Evolutionary conservation across 2,329 filamentous ascomycete genomes (phyloP).

Genomic region (Reticulascus tulasneorum): DNA sequence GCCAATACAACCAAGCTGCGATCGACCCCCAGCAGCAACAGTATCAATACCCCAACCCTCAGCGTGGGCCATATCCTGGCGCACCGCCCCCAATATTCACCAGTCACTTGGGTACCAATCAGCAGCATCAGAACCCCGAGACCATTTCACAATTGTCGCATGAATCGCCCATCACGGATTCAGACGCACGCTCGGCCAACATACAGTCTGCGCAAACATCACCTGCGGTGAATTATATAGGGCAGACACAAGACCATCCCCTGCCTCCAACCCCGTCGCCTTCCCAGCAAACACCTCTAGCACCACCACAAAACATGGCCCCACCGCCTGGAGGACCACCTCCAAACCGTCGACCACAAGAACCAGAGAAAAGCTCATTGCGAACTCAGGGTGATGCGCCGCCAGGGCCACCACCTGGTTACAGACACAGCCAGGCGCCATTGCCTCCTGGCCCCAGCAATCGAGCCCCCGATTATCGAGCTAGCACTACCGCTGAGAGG

Average conservation of each 20-base stretch:
- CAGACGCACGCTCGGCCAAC: constrained; percentile 37
- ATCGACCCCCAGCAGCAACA: constrained; percentile 37
- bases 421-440: constrained; percentile 44
- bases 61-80: constrained; percentile 24
- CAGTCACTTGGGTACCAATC: constrained; percentile 28
- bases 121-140: constrained; percentile 47
- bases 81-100: constrained; percentile 29
- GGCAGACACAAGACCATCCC: constrained; percentile 21
- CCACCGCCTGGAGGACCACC: constrained; percentile 40
- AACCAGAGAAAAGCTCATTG: constrained; percentile 44
- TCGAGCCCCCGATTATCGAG: constrained; percentile 34
- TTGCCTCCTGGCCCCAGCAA: constrained; percentile 35
- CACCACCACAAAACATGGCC: constrained; percentile 41
- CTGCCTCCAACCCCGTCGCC: constrained; percentile 17
- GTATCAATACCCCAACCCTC: constrained; percentile 30
- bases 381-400: constrained; percentile 39
- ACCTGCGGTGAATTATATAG: constrained; percentile 35
- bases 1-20: constrained; percentile 33
- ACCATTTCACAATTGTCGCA: constrained; percentile 60
- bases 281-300: constrained; percentile 20
- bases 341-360: constrained; percentile 43
- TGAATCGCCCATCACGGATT: constrained; percentile 53
- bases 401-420: constrained; percentile 45
- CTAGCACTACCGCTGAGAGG: constrained; percentile 32
- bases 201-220: constrained; percentile 41